phyloP scores from a whole-genome alignment of 2,329 filamentous ascomycete species.

The Hypoxylon sp. region DNA sequence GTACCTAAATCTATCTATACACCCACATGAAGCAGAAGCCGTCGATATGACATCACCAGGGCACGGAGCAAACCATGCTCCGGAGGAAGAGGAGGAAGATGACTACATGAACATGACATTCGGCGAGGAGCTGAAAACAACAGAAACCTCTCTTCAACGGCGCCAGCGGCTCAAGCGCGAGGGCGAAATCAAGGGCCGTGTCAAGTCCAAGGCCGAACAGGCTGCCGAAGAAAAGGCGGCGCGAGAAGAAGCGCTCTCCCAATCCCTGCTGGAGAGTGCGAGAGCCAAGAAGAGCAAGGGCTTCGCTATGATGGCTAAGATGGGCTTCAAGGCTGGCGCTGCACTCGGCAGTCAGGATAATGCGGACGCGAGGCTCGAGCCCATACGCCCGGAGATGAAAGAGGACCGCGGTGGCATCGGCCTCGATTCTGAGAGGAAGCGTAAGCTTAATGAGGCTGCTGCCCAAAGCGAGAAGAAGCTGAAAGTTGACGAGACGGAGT shows the following conservation, averaged over 20 bases:
- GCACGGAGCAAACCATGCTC: slow-evolving; percentile 30
- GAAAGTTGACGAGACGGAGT: slow-evolving; percentile 78
- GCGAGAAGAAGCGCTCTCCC: slow-evolving; percentile 82
- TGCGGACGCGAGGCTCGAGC: slow-evolving; percentile 68
- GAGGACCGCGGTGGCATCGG: slow-evolving; percentile 88
- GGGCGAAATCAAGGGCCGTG: slow-evolving; percentile 75
- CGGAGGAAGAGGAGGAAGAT: slow-evolving; percentile 62
- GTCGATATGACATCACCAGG: slow-evolving; percentile 34
- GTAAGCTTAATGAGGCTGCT: slow-evolving; percentile 77
- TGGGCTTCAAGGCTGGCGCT: slow-evolving; percentile 87
- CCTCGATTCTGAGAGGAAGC: slow-evolving; percentile 85
- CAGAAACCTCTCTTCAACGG: slow-evolving; percentile 71
- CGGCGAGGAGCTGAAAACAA: slow-evolving; percentile 70
- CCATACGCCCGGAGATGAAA: slow-evolving; percentile 82
- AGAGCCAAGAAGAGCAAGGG: slow-evolving; percentile 81
- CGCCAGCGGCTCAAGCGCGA: slow-evolving; percentile 70
- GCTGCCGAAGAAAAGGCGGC: slow-evolving; percentile 79
- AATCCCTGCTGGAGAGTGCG: slow-evolving; percentile 73
- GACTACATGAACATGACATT: slow-evolving; percentile 99
- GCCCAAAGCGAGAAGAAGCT: slow-evolving; percentile 71
- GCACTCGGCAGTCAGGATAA: slow-evolving; percentile 74
- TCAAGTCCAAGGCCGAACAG: slow-evolving; percentile 86
- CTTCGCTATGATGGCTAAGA: slow-evolving; percentile 95
- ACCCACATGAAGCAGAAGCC: neutral
- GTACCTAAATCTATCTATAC: neutral